Evolutionary conservation across 345 rosid species (phyloP), one percentile per base, ranked within the genome.

Genomic region (Eucalyptus grandis): DNA sequence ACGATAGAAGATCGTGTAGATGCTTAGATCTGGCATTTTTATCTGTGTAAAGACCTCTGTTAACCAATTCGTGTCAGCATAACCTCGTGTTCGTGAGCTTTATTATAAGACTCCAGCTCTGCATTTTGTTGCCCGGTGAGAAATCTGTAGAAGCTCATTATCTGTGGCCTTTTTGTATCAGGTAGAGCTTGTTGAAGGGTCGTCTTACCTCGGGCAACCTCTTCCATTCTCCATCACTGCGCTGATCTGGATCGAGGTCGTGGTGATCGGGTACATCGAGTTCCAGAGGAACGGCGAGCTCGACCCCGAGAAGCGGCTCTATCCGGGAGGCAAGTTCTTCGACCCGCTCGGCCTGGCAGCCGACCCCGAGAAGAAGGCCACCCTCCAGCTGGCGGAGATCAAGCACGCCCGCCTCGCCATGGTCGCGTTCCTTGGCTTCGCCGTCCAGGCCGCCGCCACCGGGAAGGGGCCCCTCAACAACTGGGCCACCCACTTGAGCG

Each of bases 341-440:
- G 99, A 98, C 90, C 99, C 99, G 6, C 93, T 98, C 1, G 99
- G 99, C 2, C 90, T 98, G 91, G 99, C 99, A 0, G 83, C 96
- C 8, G 99, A 98, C 93, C 99, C 99, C 1, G 99, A 97, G 92
- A 98, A 96, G 98, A 97, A 91, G 88, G 97, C 94, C 9, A 94
- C 90, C 47, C 98, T 98, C 90, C 99, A 97, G 80, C 60, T 98
- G 95, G 99, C 99, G 1, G 99, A 98, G 97, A 98, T 98, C 93
- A 98, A 98, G 95, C 99, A 98, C 88, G 99, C 99, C 30, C 99
- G 99, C 44, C 97, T 97, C 16, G 99, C 99, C 60, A 96, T 98
- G 99, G 96, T 98, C 26, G 99, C 89, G 11, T 97, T 96, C 94
- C 92, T 98, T 6, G 99, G 99, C 12, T 98, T 98, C 9, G 99